Evolutionary conservation across 306 rosid species (phyloP).

Genomic region (Lotus japonicus): DNA sequence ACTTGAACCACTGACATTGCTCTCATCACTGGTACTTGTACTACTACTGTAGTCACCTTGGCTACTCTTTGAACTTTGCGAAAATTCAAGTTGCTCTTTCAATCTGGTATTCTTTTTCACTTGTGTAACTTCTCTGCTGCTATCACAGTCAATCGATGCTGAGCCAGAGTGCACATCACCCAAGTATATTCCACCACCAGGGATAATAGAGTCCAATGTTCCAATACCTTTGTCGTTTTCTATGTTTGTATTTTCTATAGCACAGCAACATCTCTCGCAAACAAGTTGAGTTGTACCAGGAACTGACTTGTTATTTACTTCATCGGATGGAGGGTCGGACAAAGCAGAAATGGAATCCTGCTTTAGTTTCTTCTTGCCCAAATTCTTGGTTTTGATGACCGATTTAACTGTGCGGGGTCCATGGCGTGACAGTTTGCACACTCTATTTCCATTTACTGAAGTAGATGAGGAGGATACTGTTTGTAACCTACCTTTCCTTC

Average conservation of each 20-base stretch:
- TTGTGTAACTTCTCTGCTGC: constrained; percentile 35
- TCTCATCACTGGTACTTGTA: constrained; percentile 90
- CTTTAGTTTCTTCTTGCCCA: constrained; percentile 64
- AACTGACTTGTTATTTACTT: constrained; percentile 35
- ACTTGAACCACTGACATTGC: constrained; percentile 80
- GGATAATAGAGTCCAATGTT: constrained; percentile 24
- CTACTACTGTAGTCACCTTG: constrained; percentile 94
- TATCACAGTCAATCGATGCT: constrained; percentile 30
- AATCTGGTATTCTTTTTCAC: constrained; percentile 42
- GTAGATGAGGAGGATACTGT: constrained; percentile 53
- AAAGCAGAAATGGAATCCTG: constrained; percentile 56
- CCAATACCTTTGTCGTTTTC: constrained; percentile 38
- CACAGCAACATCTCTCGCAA: constrained; percentile 87
- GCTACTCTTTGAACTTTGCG: constrained; percentile 96
- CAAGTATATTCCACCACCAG: constrained; percentile 34
- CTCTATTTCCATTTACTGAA: constrained; percentile 41
- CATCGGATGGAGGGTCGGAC: constrained; percentile 36
- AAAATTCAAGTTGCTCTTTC: constrained; percentile 79
- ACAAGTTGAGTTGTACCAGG: constrained; percentile 53
- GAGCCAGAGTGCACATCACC: constrained; percentile 28
- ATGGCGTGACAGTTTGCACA: constrained; percentile 54
- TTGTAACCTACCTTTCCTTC: constrained; percentile 60
- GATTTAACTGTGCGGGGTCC: constrained; percentile 50
- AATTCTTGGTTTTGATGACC: constrained; percentile 53
- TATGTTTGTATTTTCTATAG: constrained; percentile 41